Evolutionary conservation across 2,329 filamentous ascomycete species (phyloP), one percentile per base, ranked within the genome.

Genomic region (Neophaeococcomyces mojaviensis): DNA sequence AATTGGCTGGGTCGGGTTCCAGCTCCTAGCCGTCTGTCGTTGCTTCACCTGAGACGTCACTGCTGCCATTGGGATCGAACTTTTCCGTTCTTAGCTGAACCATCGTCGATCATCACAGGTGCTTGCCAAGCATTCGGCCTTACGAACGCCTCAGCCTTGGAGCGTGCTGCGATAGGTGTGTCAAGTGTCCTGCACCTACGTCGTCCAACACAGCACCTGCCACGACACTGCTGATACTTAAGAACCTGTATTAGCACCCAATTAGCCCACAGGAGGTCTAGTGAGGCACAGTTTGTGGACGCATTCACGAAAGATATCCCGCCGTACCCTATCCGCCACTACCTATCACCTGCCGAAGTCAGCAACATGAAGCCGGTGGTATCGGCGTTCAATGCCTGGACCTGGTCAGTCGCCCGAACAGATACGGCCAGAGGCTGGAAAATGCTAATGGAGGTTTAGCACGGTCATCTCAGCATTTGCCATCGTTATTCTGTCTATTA

Each of bases 341-440:
- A 35, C 34, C 26, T 36, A 30, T 7, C 9, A n/a, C 16, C 32
- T 15, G n/a, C 37, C 30, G 31, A n/a, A 19, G n/a, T 10, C 57
- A 57, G 67, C 72, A 79, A 61, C 63, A 96, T 96, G 89, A 96
- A 96, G 82, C 89, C 90, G 58, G 74, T 97, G 64, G 86, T 97
- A 59, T 85, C 87, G 63, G 83, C 88, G 56, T 78, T 89, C 72
- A 89, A 94, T 72, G 90, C 89, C 62, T 96, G 89, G 88, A 87
- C 82, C 73, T 95, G 89, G 89, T 96, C 74, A 63, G 80, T 66
- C 39, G 36, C 39, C 32, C 4, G 18, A 9, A 39, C 39, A 20
- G 18, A 24, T 3, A 26, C 31, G 22, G 9, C n/a, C 9, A 34
- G 30, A 13, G 18, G 2, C 12, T 32, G 9, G 16, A 16, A 13